Evolutionary conservation across 345 rosid genomes (phyloP).

Genomic region (Carallia pectinifolia): DNA sequence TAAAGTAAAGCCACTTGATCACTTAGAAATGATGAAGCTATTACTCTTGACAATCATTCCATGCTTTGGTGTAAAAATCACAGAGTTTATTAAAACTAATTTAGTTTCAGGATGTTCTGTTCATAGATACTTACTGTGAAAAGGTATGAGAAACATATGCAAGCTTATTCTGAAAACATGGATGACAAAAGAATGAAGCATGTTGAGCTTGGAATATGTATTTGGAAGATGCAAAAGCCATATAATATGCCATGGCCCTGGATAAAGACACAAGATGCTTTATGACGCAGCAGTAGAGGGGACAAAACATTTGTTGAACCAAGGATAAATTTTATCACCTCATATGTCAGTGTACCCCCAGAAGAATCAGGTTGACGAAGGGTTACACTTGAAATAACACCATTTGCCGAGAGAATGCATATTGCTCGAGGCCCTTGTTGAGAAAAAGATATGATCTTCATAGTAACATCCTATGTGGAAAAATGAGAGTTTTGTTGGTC

Average conservation of each 20-base stretch:
- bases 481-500: neutral
- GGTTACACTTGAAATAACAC: conserved; percentile 37
- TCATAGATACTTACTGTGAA: too few relatives aligned
- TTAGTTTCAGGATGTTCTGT: too few relatives aligned
- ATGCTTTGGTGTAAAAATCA: too few relatives aligned
- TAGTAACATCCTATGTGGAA: conserved; percentile 30
- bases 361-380: conserved; percentile 41
- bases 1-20: too few relatives aligned
- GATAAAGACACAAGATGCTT: neutral
- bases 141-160: too few relatives aligned
- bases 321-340: conserved; percentile 21
- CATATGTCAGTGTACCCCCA: conserved; percentile 39
- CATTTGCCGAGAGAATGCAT: conserved; percentile 38
- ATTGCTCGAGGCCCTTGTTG: conserved; percentile 40
- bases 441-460: conserved; percentile 39
- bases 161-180: too few relatives aligned
- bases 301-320: neutral
- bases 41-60: too few relatives aligned
- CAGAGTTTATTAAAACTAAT: too few relatives aligned
- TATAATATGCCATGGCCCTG: neutral
- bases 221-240: neutral
- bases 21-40: too few relatives aligned
- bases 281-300: neutral
- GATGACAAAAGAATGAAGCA: neutral
- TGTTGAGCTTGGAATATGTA: neutral